These are phyloP conservation scores for Platanus orientalis DNA, from an alignment of 164 flowering plant species.

Conservation along the genomic window DNA sequence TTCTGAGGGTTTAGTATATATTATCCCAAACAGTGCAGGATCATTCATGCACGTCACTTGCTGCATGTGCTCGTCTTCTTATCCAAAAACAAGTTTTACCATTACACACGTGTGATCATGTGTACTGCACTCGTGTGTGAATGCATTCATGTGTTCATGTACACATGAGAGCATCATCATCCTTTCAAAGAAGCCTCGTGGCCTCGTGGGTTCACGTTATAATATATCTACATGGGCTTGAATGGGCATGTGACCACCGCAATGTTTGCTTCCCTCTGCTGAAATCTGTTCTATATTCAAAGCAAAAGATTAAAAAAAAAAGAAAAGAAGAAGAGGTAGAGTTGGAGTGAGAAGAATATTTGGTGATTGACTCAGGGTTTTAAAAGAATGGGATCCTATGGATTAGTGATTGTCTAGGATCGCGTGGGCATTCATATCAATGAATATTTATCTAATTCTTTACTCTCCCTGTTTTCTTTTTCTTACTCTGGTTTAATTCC, in stretches of 20 bases:
- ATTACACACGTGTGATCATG: not conserved
- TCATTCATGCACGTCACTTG: conserved; percentile 28
- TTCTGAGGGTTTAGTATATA: too few relatives aligned
- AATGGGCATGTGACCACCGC: not conserved
- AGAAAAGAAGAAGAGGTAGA: not conserved
- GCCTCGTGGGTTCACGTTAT: too few relatives aligned
- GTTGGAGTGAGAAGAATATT: too few relatives aligned
- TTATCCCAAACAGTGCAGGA: not conserved
- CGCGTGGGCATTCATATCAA: conserved; percentile 31
- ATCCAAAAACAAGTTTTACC: too few relatives aligned
- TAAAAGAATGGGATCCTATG: not conserved
- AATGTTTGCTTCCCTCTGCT: not conserved
- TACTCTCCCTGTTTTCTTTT: too few relatives aligned
- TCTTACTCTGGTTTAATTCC: too few relatives aligned
- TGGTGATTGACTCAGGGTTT: not conserved
- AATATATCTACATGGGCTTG: not conserved
- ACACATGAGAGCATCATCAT: not conserved
- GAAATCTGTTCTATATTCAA: not conserved
- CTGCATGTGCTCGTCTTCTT: conserved; percentile 28
- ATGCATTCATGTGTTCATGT: not conserved
- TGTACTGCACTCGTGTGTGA: not conserved
- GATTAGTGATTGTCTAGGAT: conserved; percentile 34
- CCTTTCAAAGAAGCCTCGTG: too few relatives aligned
- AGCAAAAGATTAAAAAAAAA: too few relatives aligned
- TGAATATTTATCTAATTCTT: not conserved